Base-by-base conservation (phyloP, 805 yeast species). In the Sugiyamaella floridensis region DNA sequence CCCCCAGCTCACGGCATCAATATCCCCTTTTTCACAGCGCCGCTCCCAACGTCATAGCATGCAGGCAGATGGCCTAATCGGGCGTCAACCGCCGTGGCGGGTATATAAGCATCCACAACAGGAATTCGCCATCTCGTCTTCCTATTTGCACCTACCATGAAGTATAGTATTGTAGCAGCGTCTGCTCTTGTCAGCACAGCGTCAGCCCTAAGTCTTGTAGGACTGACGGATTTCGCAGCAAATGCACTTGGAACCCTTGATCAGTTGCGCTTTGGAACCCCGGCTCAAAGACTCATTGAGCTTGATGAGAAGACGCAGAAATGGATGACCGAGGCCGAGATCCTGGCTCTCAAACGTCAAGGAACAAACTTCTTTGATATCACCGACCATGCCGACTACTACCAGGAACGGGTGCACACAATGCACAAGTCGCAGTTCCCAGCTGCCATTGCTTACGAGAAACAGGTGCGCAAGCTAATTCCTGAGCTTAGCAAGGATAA, bases 291-390 rank as follows among this genome's bases (percentile, higher is more conserved):
- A 10, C 12, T 15, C 11, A 16, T 45, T 19, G 48, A 45, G 26
- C 40, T 45, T 14, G 48, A 32, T 32, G 19, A 15, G 26, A 16
- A 28, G 41, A 45, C 48, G 14, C 19, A 15, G n/a, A 14, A 15
- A 3, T 59, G 60, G 52, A 73, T 71, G 48, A 61, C 67, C 14
- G 81, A 77, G 52, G 64, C 64, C 12, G 76, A 78, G 49, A 72
- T 78, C 60, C 58, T 75, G n/a, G 62, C 61, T n/a, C 63, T 78
- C 44, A 71, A 70, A 60, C 65, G 70, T 49, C 64, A 71, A 40
- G 82, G 83, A 48, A 66, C 74, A 34, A 76, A 71, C 22, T 85
- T 83, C 63, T 78, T 86, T 57, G 92, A 85, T 67, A 75, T 85
- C 32, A 83, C 92, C 9, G 72, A 73, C 18, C 72, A 73, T 54